These are phyloP conservation scores for Chimonanthus praecox DNA, from an alignment of 164 flowering plant species.

Conservation along the genomic window DNA sequence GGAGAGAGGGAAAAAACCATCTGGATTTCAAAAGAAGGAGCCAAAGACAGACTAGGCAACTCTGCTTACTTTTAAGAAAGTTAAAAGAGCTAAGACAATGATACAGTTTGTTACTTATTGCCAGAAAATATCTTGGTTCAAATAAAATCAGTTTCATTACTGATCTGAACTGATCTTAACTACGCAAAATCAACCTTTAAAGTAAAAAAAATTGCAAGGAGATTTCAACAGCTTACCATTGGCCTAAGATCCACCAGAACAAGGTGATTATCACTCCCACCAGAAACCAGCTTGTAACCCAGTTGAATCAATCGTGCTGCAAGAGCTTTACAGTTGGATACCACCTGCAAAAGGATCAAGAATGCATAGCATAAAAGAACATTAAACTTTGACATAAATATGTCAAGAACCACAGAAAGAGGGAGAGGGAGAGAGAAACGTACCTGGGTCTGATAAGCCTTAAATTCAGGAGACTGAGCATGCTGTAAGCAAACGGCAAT, in stretches of 20 bases:
- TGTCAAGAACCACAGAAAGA: not conserved
- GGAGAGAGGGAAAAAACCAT: no score
- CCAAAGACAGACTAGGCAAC: no score
- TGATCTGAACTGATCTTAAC: not conserved
- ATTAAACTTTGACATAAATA: not conserved
- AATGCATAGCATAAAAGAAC: not conserved
- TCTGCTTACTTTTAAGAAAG: no score
- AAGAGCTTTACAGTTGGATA: slow-evolving; percentile 77
- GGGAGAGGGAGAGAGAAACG: not conserved
- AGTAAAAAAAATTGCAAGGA: not conserved
- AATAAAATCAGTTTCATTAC: not conserved
- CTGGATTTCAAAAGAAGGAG: no score
- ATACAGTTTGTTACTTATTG: no score
- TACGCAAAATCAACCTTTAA: not conserved
- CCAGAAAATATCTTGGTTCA: no score
- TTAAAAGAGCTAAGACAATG: no score
- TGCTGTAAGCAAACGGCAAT: slow-evolving; percentile 65
- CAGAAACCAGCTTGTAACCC: slow-evolving; percentile 87
- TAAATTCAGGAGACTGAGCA: slow-evolving; percentile 68
- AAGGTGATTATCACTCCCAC: slow-evolving; percentile 92
- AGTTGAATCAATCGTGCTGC: slow-evolving; percentile 57
- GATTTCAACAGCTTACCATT: slow-evolving; percentile 36
- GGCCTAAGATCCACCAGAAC: slow-evolving; percentile 92
- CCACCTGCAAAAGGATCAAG: slow-evolving; percentile 41
- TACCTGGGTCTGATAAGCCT: slow-evolving; percentile 65